These are phyloP conservation scores for Phialophora chinensis DNA, from an alignment of 2,329 filamentous ascomycete species.

Conservation along the genomic window DNA sequence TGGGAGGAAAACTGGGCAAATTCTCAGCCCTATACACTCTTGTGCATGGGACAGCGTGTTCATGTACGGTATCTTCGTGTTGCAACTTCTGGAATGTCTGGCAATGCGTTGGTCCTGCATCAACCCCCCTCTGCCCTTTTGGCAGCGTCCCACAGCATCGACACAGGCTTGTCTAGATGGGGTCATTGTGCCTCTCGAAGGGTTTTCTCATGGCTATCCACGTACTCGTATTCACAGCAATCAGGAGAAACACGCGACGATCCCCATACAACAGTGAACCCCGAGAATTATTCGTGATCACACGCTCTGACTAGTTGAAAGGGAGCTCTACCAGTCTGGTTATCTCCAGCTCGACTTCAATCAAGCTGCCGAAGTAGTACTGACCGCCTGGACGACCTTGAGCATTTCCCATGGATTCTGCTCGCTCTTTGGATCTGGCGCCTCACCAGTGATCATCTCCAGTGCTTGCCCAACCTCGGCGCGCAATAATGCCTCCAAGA, in stretches of 20 bases:
- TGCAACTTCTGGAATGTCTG: neutral
- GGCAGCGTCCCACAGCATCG: neutral
- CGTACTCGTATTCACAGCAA: conserved; percentile 1
- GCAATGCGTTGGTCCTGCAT: neutral
- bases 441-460: conserved; percentile 30
- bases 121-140: neutral
- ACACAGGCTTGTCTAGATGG: neutral
- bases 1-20: neutral
- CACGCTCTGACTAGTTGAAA: neutral
- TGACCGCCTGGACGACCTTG: conserved; percentile 16
- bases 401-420: conserved; percentile 30
- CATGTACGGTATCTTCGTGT: neutral
- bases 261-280: neutral
- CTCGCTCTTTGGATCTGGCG: conserved; percentile 11
- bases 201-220: neutral
- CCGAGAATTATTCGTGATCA: conserved; percentile 13
- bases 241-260: neutral
- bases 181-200: neutral
- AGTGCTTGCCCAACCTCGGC: conserved; percentile 28
- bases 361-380: conserved; percentile 9
- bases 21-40: neutral
- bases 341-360: too few species aligned
- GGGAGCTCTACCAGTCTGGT: neutral
- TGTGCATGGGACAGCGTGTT: neutral
- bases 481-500: conserved; percentile 33